Percentiles rank a stretch among this genome's conserved stretches.
Evolutionary conservation across 2,329 filamentous ascomycete species (phyloP).

Genomic region (Myotisia sp.): DNA sequence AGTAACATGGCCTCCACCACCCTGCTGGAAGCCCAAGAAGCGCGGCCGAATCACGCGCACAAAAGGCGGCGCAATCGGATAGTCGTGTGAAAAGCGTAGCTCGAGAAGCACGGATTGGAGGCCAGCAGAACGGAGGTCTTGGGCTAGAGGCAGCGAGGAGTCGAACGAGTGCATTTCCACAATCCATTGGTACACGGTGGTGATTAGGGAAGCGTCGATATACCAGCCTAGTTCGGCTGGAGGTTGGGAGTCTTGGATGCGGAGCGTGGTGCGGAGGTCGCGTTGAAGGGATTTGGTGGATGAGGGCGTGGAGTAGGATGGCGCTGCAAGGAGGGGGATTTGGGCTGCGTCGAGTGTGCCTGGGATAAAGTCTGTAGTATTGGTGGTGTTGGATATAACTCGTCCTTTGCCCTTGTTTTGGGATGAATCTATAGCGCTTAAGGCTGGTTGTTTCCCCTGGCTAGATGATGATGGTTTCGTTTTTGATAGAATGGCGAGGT

Average conservation of each 20-base stretch:
- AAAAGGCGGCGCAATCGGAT: constrained; percentile 68
- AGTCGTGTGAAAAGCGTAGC: constrained; percentile 63
- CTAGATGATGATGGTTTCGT: too few relatives aligned
- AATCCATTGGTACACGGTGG: constrained; percentile 81
- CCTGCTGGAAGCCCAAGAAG: constrained; percentile 55
- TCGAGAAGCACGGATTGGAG: constrained; percentile 63
- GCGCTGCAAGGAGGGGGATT: constrained; percentile 51
- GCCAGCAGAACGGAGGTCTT: constrained; percentile 53
- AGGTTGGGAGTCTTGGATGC: constrained; percentile 47
- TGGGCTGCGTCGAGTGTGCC: constrained; percentile 48
- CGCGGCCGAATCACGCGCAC: constrained; percentile 68
- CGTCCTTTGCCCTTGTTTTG: not conserved
- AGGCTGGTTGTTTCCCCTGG: too few relatives aligned
- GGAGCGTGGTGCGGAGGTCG: constrained; percentile 51
- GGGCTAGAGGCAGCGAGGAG: constrained; percentile 48
- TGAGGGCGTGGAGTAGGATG: constrained; percentile 47
- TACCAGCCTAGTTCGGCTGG: constrained; percentile 67
- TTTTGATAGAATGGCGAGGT: constrained; percentile 31
- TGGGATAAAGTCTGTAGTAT: constrained; percentile 50
- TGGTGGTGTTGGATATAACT: not conserved
- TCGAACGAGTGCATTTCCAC: constrained; percentile 80
- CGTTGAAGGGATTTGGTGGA: constrained; percentile 50
- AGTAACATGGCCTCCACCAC: constrained; percentile 79
- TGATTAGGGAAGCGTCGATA: constrained; percentile 51
- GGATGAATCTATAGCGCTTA: not conserved